Base-by-base conservation (phyloP, 805 yeast genomes). In the Candida odintsovae region DNA sequence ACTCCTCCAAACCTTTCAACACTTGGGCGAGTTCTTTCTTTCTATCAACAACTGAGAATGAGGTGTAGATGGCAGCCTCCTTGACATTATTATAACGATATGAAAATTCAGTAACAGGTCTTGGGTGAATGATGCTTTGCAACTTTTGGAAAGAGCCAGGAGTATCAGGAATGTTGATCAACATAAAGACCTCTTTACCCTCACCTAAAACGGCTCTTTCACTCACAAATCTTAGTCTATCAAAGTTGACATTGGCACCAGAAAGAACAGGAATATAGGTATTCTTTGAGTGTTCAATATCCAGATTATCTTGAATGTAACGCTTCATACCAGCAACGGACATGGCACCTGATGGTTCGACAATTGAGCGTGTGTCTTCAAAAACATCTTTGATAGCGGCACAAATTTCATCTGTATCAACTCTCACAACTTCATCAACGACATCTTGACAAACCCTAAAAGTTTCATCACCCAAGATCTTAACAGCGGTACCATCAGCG, bases 181-280 rank as follows among this genome's bases (percentile, higher is more conserved):
- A 79, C 74, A 94, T 73, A 59, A 95, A 92, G 7, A 89, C 96
- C 70, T 94, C 99, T 56, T 84, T 87, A 46, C 98, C 99, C 65
- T 92, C 98, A 69, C 99, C 99, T n/a, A 94, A 75, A 43, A 88
- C 95, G 13, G 99, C 97, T 67, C 99, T 83, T 67, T 94, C 99
- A 48, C 96, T 80, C 19, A 94, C 97, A 66, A 94, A 94, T 64
- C 99, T 77, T 58, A 94, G 74, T 58, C 99, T 78, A 67, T 92
- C 99, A 63, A 94, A 94, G 70, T 95, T 92, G 96, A 94, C 90
- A 68, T 94, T 94, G 31, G 99, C 99, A 49, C 99, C 99, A 19
- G 95, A 85, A 47, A 94, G 72, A 20, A 94, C 76, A 7, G 97
- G 92, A 36, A 87, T 84, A 58, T 88, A 90, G 1, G 88, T 81